Evolutionary conservation across 106 monocot genomes (phyloP), one percentile per base, ranked within the genome.

Genomic region (Dendrobium catenatum): DNA sequence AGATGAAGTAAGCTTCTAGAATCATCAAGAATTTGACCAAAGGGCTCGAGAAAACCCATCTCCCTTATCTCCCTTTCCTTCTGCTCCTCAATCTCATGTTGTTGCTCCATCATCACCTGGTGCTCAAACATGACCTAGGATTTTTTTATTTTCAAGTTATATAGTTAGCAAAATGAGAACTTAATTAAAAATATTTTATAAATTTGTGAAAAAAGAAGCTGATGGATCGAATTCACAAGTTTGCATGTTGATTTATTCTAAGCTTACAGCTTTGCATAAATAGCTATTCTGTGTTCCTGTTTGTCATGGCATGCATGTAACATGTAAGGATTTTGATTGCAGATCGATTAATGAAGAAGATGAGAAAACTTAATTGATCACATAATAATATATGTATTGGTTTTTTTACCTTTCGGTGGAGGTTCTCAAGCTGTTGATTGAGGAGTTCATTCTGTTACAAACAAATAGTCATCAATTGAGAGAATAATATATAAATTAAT

Each of bases 221-320:
- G 11, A 72, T 4, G 9, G 2, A 37, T 31, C 0, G 0, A 33
- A 31, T 72, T 27, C 6, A 31, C 27, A 31, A 33, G 6, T 72
- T 37, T 37, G 37, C 37, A 37, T 41, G n/a, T 20, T 56, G 17
- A 41, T 54, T 19, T 37, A 6, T 72, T 72, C 1, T n/a, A 37
- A 40, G 55, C 83, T 83, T 85, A 93, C 89, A 11, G 81, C 80
- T 26, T 76, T 85, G 77, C 72, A 85, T 43, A 88, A 56, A 44
- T 85, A 85, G 42, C 29, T 86, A 88, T 90, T 93, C 56, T 54
- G 51, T 86, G 90, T 79, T 85, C 89, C 93, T 95, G 79, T 76
- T 64, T 64, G 2, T 11, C 51, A 15, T 51, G 51, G 11, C 51
- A 51, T 51, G 51, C 10, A 51, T 51, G 51, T 51, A 15, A 15